Evolutionary conservation across 73 alveolate species (phyloP), one percentile per base, ranked within the genome.

Genomic region (Effrenium voratum): DNA sequence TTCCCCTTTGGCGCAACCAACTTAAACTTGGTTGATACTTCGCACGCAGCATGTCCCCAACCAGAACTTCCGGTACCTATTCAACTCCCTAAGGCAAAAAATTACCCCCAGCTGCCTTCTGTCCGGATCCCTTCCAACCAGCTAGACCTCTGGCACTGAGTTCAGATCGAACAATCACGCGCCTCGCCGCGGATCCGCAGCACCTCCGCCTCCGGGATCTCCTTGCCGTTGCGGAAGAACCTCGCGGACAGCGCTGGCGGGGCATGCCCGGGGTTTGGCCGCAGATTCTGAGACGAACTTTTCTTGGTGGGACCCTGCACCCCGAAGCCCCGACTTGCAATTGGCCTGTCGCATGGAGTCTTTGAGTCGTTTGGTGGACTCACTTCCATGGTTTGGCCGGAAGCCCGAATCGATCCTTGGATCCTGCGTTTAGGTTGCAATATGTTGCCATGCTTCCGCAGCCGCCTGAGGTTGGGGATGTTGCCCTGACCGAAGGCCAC

Each of bases 111-210:
- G n/a, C n/a, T n/a, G n/a, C n/a, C n/a, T n/a, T n/a, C n/a, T n/a
- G n/a, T n/a, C n/a, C n/a, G n/a, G n/a, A n/a, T n/a, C n/a, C n/a
- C n/a, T n/a, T n/a, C n/a, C n/a, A n/a, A n/a, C n/a, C n/a, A n/a
- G n/a, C n/a, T n/a, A n/a, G n/a, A n/a, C n/a, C n/a, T n/a, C n/a
- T n/a, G n/a, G n/a, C n/a, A n/a, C n/a, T n/a, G n/a, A n/a, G n/a
- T n/a, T n/a, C n/a, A n/a, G n/a, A n/a, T n/a, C n/a, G n/a, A 19
- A 38, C 85, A 72, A 16, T 1, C 36, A 5, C 46, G 32, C 32
- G 81, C 94, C 94, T 85, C 94, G 19, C 94, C 94, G n/a, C 94
- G 94, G 38, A 85, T 85, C n/a, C 94, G 94, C 3, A 85, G 81
- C 52, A 85, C 94, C 47, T 85, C 94, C 30, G 94, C 50, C 22